Percentiles rank a stretch among this genome's conserved stretches.
phyloP scores from a whole-genome alignment of 331 rosid genomes.

The Pyrus hybrid region DNA sequence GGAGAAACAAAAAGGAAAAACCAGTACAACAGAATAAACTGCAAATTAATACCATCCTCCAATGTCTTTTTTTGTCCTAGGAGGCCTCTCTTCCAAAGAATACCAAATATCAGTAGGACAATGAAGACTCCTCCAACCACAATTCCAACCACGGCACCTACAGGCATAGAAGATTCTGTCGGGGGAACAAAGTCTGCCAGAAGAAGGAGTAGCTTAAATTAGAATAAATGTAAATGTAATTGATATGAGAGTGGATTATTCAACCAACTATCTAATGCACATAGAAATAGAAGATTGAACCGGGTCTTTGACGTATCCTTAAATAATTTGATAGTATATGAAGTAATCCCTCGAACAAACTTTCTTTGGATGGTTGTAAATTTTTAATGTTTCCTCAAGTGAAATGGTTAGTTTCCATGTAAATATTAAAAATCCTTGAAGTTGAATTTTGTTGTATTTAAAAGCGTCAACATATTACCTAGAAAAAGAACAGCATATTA shows the following conservation, averaged over 20 bases:
- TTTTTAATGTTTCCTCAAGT: background rate
- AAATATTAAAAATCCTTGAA: background rate
- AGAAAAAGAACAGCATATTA: conserved; percentile 26
- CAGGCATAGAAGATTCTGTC: no score
- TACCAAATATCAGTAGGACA: conserved; percentile 20
- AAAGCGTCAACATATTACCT: background rate
- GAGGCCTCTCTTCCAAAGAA: conserved; percentile 47
- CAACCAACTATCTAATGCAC: background rate
- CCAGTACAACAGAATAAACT: background rate
- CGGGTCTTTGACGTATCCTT: background rate
- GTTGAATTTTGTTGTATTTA: background rate
- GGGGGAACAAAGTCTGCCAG: no score
- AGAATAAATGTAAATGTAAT: no score
- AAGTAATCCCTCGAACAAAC: no score
- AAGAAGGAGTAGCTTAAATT: no score
- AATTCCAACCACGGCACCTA: conserved; percentile 21
- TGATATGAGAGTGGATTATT: background rate
- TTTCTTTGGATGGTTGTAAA: background rate
- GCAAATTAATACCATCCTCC: conserved; percentile 35
- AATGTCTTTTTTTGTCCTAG: conserved; percentile 13
- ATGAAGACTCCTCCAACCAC: conserved; percentile 30
- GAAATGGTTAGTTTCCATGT: background rate
- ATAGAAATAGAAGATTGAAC: background rate
- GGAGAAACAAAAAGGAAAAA: no score
- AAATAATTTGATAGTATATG: background rate